phyloP scores from a whole-genome alignment of 768 basidiomycete species.

The Hydnomerulius pinastri region DNA sequence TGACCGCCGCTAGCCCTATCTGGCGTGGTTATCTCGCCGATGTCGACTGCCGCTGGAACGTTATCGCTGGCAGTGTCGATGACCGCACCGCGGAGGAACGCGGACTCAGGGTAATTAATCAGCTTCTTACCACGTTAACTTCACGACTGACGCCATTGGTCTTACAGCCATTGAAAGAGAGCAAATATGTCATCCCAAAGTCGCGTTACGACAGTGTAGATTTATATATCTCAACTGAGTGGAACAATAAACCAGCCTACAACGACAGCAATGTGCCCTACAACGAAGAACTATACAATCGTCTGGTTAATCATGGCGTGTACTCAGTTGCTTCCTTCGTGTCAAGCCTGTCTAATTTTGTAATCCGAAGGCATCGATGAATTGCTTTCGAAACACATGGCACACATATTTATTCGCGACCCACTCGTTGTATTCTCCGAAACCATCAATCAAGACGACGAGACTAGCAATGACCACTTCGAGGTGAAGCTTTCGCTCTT shows the following conservation, averaged over 20 bases:
- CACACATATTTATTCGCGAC: constrained; percentile 97
- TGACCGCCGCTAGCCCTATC: constrained; percentile 92
- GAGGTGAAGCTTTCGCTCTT: constrained; percentile 57
- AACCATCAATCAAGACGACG: constrained; percentile 90
- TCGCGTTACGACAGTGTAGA: constrained; percentile 97
- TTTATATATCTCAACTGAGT: constrained; percentile 85
- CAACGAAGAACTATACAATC: constrained; percentile 70
- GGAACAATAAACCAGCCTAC: constrained; percentile 90
- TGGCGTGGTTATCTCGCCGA: constrained; percentile 96
- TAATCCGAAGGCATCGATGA: constrained; percentile 72
- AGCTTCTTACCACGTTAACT: constrained; percentile 8
- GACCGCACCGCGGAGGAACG: constrained; percentile 96
- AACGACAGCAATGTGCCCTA: constrained; percentile 86
- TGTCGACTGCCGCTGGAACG: constrained; percentile 98
- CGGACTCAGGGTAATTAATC: constrained; percentile 62
- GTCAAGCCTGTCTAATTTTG: not conserved
- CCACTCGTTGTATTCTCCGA: constrained; percentile 95
- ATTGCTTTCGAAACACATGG: constrained; percentile 85
- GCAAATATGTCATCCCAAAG: constrained; percentile 84
- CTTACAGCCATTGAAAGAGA: constrained; percentile 73
- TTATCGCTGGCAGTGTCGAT: constrained; percentile 97
- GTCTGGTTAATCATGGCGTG: constrained; percentile 74
- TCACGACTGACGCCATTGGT: constrained; percentile 2
- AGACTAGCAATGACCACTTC: constrained; percentile 88
- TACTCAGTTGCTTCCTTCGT: not conserved